Evolutionary conservation across 192 early-diverging fungal genomes (phyloP).

Genomic region (Gryganskiella cystojenkinii): DNA sequence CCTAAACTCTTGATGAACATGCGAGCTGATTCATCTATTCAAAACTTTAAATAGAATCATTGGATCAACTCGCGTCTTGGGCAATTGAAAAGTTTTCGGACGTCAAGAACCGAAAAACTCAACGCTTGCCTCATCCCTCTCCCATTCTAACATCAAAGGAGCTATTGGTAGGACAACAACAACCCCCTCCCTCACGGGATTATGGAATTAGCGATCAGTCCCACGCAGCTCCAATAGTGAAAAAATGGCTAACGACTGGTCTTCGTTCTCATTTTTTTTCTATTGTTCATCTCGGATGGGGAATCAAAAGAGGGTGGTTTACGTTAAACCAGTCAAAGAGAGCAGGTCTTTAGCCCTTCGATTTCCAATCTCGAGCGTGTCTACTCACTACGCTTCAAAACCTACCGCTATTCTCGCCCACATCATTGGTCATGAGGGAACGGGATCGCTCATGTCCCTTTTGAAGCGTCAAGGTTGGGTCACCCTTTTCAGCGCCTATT

Average conservation of each 20-base stretch:
- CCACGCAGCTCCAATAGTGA: no score
- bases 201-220: no score
- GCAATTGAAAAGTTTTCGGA: constrained; percentile 79
- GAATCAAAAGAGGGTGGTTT: no score
- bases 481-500: constrained; percentile 66
- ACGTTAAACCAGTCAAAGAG: no score
- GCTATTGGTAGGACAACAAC: constrained; percentile 56
- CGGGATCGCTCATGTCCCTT: constrained; percentile 81
- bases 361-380: constrained; percentile 82
- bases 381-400: constrained; percentile 59
- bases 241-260: no score
- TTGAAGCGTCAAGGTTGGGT: constrained; percentile 91
- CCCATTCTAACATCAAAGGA: constrained; percentile 78
- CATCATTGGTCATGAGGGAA: constrained; percentile 87
- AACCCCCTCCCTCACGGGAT: neutral
- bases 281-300: no score
- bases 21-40: neutral
- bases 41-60: constrained; percentile 71
- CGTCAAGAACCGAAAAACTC: constrained; percentile 74
- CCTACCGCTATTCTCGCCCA: constrained; percentile 80
- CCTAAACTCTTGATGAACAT: no score
- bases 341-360: neutral
- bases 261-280: no score
- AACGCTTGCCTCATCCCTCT: constrained; percentile 69
- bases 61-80: constrained; percentile 83